These are phyloP conservation scores for Schwanniomyces yamadae DNA, from an alignment of 805 yeast genomes.

Conservation along the genomic window DNA sequence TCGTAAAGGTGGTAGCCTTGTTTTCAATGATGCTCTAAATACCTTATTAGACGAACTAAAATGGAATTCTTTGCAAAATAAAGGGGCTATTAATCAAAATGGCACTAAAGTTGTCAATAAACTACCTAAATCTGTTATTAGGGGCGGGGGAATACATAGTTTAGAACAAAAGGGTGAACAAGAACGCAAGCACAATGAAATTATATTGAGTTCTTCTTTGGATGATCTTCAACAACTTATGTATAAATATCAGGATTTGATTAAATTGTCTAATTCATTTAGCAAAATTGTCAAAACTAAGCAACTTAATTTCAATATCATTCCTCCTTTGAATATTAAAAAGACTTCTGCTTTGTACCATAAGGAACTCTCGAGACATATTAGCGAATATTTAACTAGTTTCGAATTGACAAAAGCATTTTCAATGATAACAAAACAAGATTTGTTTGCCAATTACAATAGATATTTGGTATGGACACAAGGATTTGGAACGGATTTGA, in stretches of 20 bases:
- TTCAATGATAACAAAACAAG: conserved; percentile 42
- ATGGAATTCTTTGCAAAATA: conserved; percentile 45
- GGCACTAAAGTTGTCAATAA: conserved; percentile 23
- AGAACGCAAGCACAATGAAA: conserved; percentile 56
- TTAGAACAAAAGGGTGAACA: conserved; percentile 57
- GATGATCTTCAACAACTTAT: conserved; percentile 75
- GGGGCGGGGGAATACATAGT: conserved; percentile 64
- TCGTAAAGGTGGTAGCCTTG: conserved; percentile 63
- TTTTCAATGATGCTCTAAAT: conserved; percentile 46
- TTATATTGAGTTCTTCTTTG: conserved; percentile 63
- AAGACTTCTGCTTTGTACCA: conserved; percentile 40
- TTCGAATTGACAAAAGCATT: conserved; percentile 28
- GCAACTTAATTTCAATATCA: conserved; percentile 7
- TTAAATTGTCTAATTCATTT: conserved; percentile 52
- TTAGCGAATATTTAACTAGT: conserved; percentile 63
- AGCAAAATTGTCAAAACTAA: conserved; percentile 17
- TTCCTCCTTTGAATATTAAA: conserved; percentile 37
- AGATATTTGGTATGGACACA: conserved; percentile 33
- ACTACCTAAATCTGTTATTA: conserved; percentile 6
- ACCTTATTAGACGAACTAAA: conserved; percentile 45
- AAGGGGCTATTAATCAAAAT: conserved; percentile 38
- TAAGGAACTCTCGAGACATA: conserved; percentile 73
- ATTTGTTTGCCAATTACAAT: conserved; percentile 42
- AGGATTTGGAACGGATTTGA: conserved; percentile 58
- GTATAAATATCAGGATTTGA: conserved; percentile 74